These are phyloP conservation scores for Coleophoma eucalyptorum DNA, from an alignment of 2,329 filamentous ascomycete species.

Conservation along the genomic window DNA sequence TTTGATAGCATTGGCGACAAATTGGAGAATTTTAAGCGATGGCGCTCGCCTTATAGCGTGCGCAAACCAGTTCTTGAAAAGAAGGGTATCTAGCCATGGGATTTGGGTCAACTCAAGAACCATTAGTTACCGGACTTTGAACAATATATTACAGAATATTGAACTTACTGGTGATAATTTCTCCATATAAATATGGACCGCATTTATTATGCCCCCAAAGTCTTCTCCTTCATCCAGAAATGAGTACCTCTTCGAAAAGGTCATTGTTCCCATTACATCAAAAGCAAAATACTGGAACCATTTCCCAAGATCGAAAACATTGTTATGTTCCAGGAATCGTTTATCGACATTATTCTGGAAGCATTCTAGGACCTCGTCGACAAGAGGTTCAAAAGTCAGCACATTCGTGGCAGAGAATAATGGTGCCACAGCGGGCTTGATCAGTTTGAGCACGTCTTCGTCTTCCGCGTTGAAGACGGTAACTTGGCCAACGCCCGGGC, in stretches of 20 bases:
- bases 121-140: slow-evolving; percentile 14
- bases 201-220: slow-evolving; percentile 30
- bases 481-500: neutral
- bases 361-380: neutral
- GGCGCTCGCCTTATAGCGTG: neutral
- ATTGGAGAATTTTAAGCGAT: slow-evolving; percentile 8
- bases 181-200: slow-evolving; percentile 17
- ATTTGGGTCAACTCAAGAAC: slow-evolving; percentile 23
- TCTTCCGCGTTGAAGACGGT: slow-evolving; percentile 2
- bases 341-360: neutral
- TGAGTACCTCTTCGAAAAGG: slow-evolving; percentile 25
- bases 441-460: neutral
- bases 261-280: slow-evolving; percentile 30
- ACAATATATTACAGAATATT: slow-evolving; percentile 29
- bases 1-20: slow-evolving; percentile 25
- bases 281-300: slow-evolving; percentile 34
- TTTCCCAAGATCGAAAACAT: slow-evolving; percentile 41
- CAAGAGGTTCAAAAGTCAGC: neutral
- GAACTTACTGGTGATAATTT: slow-evolving; percentile 29
- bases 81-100: slow-evolving; percentile 6
- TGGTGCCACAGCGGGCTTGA: neutral
- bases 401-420: neutral
- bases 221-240: slow-evolving; percentile 28
- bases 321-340: neutral
- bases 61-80: slow-evolving; percentile 4